A percentile compares a stretch with the other conserved stretches of the same genome.
phyloP scores from a whole-genome alignment of 768 basidiomycete genomes.

The Hemileccinum rubropunctum region DNA sequence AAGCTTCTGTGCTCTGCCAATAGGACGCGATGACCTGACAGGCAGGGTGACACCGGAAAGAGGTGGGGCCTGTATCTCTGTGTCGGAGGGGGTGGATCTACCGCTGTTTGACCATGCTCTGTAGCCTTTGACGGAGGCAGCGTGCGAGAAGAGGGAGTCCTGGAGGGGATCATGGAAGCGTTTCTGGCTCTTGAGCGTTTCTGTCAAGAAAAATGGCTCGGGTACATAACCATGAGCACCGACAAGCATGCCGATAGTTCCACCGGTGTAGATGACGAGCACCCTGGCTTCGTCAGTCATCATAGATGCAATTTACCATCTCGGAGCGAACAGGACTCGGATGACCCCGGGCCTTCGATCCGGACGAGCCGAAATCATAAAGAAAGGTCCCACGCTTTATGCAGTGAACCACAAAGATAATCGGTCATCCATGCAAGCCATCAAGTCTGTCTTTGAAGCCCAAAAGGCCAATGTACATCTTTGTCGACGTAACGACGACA shows the following conservation, averaged over 20 bases:
- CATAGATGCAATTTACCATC: no score
- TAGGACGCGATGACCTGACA: constrained; percentile 71
- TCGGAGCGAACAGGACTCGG: no score
- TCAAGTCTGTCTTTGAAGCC: constrained; percentile 26
- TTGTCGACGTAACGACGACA: neutral
- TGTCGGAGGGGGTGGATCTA: constrained; percentile 45
- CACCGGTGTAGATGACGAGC: constrained; percentile 87
- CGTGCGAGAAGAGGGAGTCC: constrained; percentile 82
- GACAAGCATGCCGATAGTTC: constrained; percentile 87
- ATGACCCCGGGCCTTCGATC: no score
- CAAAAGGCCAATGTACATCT: constrained; percentile 19
- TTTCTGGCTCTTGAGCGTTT: constrained; percentile 75
- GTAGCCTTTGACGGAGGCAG: constrained; percentile 75
- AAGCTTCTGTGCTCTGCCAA: constrained; percentile 46
- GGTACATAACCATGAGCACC: constrained; percentile 77
- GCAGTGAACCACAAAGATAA: no score
- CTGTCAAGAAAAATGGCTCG: constrained; percentile 84
- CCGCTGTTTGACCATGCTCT: constrained; percentile 72
- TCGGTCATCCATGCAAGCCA: constrained; percentile 25
- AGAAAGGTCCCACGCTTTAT: no score
- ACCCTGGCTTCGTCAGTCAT: constrained; percentile 65
- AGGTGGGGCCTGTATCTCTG: constrained; percentile 6
- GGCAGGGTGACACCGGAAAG: constrained; percentile 36
- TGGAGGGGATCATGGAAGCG: constrained; percentile 91
- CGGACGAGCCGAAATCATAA: no score